Evolutionary conservation across 768 basidiomycete genomes (phyloP).

Genomic region (Psilocybe azurescens): DNA sequence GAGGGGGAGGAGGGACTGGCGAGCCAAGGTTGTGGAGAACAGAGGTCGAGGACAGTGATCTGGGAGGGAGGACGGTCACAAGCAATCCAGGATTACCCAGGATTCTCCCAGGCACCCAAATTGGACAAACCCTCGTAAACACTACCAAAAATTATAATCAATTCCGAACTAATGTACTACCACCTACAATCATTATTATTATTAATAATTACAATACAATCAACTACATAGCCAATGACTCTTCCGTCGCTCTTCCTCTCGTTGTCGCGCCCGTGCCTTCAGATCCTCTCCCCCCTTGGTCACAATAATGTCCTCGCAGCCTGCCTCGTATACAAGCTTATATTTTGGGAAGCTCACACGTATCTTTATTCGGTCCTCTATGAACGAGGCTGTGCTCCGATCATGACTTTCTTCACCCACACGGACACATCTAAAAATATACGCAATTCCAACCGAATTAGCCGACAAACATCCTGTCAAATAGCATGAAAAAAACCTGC

Average conservation of each 20-base stretch:
- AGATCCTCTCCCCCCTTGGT: conserved; percentile 40
- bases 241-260: conserved; percentile 63
- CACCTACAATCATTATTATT: conserved; percentile 11
- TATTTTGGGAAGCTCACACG: conserved; percentile 65
- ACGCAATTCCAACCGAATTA: conserved; percentile 23
- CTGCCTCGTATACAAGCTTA: conserved; percentile 71
- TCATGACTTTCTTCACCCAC: conserved; percentile 37
- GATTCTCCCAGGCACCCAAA: conserved; percentile 25
- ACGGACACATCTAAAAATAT: conserved; percentile 60
- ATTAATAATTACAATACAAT: conserved; percentile 8
- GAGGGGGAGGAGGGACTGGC: conserved; percentile 22
- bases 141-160: conserved; percentile 7
- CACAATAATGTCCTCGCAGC: conserved; percentile 61
- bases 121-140: conserved; percentile 21
- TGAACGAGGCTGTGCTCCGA: conserved; percentile 43
- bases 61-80: conserved; percentile 23
- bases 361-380: conserved; percentile 49
- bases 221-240: conserved; percentile 18
- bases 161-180: conserved; percentile 1
- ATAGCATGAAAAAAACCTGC: conserved; percentile 42
- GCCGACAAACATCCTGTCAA: conserved; percentile 20
- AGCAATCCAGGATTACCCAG: conserved; percentile 22
- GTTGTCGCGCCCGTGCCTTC: conserved; percentile 42
- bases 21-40: neutral
- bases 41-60: neutral